Conservation (phyloP, 2,329 filamentous ascomycete genomes). For the Aquanectria penicillioides region DNA sequence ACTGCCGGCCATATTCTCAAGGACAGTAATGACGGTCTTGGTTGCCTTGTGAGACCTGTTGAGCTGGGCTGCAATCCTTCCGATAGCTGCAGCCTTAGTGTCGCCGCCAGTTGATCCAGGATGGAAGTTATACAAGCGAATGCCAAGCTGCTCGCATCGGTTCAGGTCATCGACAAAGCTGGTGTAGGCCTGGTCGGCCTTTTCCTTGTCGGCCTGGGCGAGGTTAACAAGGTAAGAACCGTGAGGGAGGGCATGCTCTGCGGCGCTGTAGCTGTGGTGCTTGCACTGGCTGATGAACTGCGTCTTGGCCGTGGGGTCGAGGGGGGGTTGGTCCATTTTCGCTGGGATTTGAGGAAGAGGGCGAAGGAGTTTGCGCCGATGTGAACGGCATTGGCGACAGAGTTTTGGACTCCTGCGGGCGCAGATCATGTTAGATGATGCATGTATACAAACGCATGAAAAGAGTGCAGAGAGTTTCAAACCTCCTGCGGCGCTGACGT, state of each 20-base stretch:
- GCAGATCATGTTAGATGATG: background rate
- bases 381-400: slow-evolving; percentile 78
- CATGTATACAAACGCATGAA: no score
- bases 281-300: slow-evolving; percentile 77
- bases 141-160: slow-evolving; percentile 86
- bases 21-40: slow-evolving; percentile 78
- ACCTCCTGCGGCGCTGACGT: slow-evolving; percentile 92
- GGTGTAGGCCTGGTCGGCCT: slow-evolving; percentile 85
- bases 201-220: slow-evolving; percentile 81
- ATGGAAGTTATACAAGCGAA: slow-evolving; percentile 97
- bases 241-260: slow-evolving; percentile 84
- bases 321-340: slow-evolving; percentile 91
- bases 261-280: slow-evolving; percentile 76
- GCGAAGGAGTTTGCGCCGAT: slow-evolving; percentile 95
- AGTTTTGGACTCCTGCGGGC: slow-evolving; percentile 82
- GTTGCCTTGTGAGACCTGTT: slow-evolving; percentile 85
- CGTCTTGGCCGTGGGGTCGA: slow-evolving; percentile 73
- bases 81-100: slow-evolving; percentile 74
- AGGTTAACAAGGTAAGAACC: slow-evolving; percentile 97
- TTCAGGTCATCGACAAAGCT: slow-evolving; percentile 88
- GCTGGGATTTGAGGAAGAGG: slow-evolving; percentile 94
- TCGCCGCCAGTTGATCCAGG: slow-evolving; percentile 83
- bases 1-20: slow-evolving; percentile 95
- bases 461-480: slow-evolving; percentile 38
- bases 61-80: slow-evolving; percentile 81